Percentiles rank a stretch among this genome's conserved stretches.
Conservation (phyloP, 352 stramenopile species). For the Phytophthora crassamura region DNA sequence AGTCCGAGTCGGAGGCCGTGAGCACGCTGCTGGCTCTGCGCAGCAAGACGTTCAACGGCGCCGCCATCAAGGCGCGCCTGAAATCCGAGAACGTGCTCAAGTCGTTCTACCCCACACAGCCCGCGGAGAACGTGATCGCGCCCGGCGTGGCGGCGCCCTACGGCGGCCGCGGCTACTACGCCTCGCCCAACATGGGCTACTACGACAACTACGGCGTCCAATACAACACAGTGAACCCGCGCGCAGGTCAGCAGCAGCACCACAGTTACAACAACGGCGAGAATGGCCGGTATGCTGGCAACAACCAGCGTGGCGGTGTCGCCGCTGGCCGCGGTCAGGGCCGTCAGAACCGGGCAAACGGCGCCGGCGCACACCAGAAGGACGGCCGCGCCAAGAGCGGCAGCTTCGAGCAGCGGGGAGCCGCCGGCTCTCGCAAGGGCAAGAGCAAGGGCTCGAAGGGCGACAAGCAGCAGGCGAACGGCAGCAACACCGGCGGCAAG, state of each 20-base stretch:
- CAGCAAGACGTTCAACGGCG: slow-evolving; percentile 91
- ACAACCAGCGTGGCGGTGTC: slow-evolving; percentile 38
- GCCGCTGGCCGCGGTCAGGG: slow-evolving; percentile 34
- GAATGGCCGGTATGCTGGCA: slow-evolving; percentile 45
- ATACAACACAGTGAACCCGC: slow-evolving; percentile 59
- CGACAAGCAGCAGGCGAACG: slow-evolving; percentile 40
- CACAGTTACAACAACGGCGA: slow-evolving; percentile 49
- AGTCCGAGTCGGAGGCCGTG: slow-evolving; percentile 88
- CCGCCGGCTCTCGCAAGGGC: slow-evolving; percentile 52
- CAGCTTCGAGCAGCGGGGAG: slow-evolving; percentile 60
- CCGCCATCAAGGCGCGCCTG: slow-evolving; percentile 90
- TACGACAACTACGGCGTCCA: slow-evolving; percentile 87
- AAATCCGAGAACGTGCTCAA: slow-evolving; percentile 94
- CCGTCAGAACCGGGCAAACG: slow-evolving; percentile 47
- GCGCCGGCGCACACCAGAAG: slow-evolving; percentile 44
- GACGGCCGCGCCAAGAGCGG: slow-evolving; percentile 56
- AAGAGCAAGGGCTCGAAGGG: slow-evolving; percentile 73
- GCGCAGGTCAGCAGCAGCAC: slow-evolving; percentile 37
- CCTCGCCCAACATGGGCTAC: slow-evolving; percentile 53
- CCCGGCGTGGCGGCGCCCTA: slow-evolving; percentile 48
- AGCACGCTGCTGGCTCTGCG: slow-evolving; percentile 86
- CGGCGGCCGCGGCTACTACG: slow-evolving; percentile 76
- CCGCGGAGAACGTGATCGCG: slow-evolving; percentile 55
- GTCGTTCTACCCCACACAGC: slow-evolving; percentile 89
- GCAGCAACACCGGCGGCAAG: slow-evolving; percentile 49